phyloP scores from a whole-genome alignment of 1,284 basidiomycete species.

The Rugosomyces carneus region DNA sequence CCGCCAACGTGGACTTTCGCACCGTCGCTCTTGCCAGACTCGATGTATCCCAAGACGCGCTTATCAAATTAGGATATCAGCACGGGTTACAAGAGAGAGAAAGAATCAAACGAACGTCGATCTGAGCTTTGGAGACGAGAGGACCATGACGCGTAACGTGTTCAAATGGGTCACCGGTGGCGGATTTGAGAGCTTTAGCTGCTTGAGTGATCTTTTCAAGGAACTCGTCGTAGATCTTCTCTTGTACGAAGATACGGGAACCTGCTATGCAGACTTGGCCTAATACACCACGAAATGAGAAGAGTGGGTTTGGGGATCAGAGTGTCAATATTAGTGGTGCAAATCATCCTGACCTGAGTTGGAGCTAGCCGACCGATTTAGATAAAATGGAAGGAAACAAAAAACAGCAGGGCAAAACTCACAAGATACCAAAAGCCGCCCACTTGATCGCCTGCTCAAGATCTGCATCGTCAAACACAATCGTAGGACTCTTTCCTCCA shows the following conservation, averaged over 20 bases:
- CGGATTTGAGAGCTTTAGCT: conserved; percentile 40
- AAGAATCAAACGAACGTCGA: conserved; percentile 52
- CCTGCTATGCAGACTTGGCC: conserved; percentile 80
- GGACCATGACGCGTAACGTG: conserved; percentile 75
- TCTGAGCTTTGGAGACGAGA: conserved; percentile 72
- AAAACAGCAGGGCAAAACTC: conserved; percentile 19
- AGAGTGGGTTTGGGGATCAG: conserved; percentile 22
- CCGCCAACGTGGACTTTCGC: conserved; percentile 81
- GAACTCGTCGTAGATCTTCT: conserved; percentile 74
- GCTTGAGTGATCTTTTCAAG: conserved; percentile 48
- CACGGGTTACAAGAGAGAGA: too few species aligned
- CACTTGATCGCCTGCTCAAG: conserved; percentile 77
- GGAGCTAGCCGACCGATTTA: not conserved
- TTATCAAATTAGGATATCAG: not conserved
- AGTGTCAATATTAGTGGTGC: not conserved
- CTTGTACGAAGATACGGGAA: conserved; percentile 81
- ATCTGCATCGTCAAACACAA: conserved; percentile 70
- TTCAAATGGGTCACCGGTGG: conserved; percentile 75
- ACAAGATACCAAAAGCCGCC: conserved; percentile 75
- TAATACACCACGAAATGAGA: conserved; percentile 15
- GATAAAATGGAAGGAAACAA: not conserved
- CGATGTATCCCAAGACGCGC: conserved; percentile 67
- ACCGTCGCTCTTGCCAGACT: conserved; percentile 77
- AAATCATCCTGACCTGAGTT: not conserved
- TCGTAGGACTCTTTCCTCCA: conserved; percentile 79